A percentile compares a stretch with the other conserved stretches of the same genome.
Conservation (phyloP, 73 alveolate genomes). For the Paramecium pentaurelia region DNA sequence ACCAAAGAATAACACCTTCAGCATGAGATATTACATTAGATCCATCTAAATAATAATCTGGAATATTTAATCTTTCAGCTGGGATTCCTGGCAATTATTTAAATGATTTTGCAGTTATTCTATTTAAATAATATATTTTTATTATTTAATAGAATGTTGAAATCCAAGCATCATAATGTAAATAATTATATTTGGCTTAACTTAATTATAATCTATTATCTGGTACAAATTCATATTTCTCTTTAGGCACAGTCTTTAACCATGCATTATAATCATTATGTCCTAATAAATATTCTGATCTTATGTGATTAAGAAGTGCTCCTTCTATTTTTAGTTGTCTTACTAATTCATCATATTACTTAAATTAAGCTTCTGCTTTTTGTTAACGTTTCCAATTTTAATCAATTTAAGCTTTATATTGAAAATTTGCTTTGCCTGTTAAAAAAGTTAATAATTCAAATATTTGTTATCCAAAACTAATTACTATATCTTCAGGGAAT, state of each 20-base stretch:
- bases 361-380: conserved; percentile 71
- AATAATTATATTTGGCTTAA: conserved; percentile 75
- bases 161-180: conserved; percentile 93
- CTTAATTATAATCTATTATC: conserved; percentile 42
- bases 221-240: conserved; percentile 41
- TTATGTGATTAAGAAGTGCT: conserved; percentile 92
- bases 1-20: conserved; percentile 89
- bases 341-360: conserved; percentile 91
- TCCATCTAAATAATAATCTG: conserved; percentile 74
- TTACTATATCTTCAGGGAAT: conserved; percentile 92
- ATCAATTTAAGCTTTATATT: conserved; percentile 81
- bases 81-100: conserved; percentile 87
- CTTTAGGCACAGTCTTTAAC: conserved; percentile 63
- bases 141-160: conserved; percentile 88
- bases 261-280: conserved; percentile 73
- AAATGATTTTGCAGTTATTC: conserved; percentile 93
- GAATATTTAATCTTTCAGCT: conserved; percentile 75
- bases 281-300: conserved; percentile 93
- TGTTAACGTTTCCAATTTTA: conserved; percentile 66
- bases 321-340: conserved; percentile 92
- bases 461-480: conserved; percentile 85
- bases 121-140: conserved; percentile 87
- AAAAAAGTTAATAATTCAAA: conserved; percentile 83
- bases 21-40: conserved; percentile 89
- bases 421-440: conserved; percentile 93